Base-by-base conservation (phyloP, 331 rosid species). In the Ulmus americana region DNA sequence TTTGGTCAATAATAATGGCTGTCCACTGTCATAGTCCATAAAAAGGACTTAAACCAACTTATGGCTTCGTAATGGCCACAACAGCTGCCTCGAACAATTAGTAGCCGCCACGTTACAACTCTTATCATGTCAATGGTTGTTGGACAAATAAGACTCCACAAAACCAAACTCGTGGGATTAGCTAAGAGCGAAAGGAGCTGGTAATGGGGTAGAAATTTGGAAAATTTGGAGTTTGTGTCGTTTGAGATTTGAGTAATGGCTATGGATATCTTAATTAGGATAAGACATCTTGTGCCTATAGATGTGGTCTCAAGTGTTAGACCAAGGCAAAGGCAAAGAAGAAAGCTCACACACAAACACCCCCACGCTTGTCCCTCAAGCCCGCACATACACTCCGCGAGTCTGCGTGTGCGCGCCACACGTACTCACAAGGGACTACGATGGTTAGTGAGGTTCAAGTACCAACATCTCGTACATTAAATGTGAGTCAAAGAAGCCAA, bases 31-130 rank as follows among this genome's bases (percentile, higher is more conserved):
- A 6, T 15, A 6, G 39, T 55, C 61, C 20, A 39, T 0, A 28
- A 28, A 28, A 28, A 28, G 35, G 35, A 28, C 35, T 3, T 28
- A 28, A 61, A 64, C 13, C 46, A 55, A 62, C 55, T 14, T 35
- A 42, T 50, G 69, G 76, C 68, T 55, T 40, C 40, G 28, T 2
- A 5, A 42, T 69, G 70, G 70, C 82, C 82, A 73, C 66, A 43
- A 56, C 51, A 10, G 12, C 39, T 10, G 5, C 35, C 18, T 5
- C 18, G 13, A 7, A 50, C 18, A 42, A 43, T 18, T 52, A 62
- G 60, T 16, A 49, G 38, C 60, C 67, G 5, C 64, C 74, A 59
- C 73, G 73, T 39, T 59, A 7, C 67, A 11, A 28, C 8, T 58
- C 5, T 53, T 5, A 22, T 53, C 39, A 20, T 20, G 10, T 16